These are phyloP conservation scores for Choanephora cucurbitarum DNA, from an alignment of 371 early-diverging fungal genomes.

Conservation along the genomic window DNA sequence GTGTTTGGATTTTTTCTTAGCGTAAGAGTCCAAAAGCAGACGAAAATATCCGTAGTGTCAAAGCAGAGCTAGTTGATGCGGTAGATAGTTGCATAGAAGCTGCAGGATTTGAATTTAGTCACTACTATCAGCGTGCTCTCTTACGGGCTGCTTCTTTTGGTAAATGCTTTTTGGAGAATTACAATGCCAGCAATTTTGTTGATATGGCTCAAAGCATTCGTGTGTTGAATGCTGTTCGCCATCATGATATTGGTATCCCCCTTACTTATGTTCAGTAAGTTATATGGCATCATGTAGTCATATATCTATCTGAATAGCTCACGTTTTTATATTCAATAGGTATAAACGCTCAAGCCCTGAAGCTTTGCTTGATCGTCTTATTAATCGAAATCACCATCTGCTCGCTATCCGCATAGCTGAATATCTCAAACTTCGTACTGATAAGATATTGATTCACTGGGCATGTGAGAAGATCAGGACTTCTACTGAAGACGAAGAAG, in stretches of 20 bases:
- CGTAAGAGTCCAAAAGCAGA: slow-evolving; percentile 89
- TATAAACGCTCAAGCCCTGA: slow-evolving; percentile 78
- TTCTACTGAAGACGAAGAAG: slow-evolving; percentile 85
- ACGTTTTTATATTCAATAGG: slow-evolving; percentile 33
- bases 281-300: no score
- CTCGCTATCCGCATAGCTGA: slow-evolving; percentile 86
- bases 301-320: no score
- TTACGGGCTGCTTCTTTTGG: slow-evolving; percentile 95
- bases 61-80: slow-evolving; percentile 78
- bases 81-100: slow-evolving; percentile 93
- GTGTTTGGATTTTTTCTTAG: slow-evolving; percentile 30
- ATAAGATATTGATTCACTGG: slow-evolving; percentile 92
- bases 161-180: slow-evolving; percentile 85
- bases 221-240: slow-evolving; percentile 86
- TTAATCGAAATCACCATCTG: slow-evolving; percentile 82
- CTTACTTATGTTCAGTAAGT: slow-evolving; percentile 83
- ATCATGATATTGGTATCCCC: slow-evolving; percentile 86
- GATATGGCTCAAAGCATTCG: slow-evolving; percentile 85
- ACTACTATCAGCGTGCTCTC: slow-evolving; percentile 73
- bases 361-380: slow-evolving; percentile 77
- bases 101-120: slow-evolving; percentile 86
- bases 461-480: slow-evolving; percentile 92
- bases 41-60: slow-evolving; percentile 90
- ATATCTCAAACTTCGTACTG: slow-evolving; percentile 77
- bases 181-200: slow-evolving; percentile 85